Base-by-base conservation (phyloP, 192 early-diverging fungal genomes). In the Allomyces arbusculus region DNA sequence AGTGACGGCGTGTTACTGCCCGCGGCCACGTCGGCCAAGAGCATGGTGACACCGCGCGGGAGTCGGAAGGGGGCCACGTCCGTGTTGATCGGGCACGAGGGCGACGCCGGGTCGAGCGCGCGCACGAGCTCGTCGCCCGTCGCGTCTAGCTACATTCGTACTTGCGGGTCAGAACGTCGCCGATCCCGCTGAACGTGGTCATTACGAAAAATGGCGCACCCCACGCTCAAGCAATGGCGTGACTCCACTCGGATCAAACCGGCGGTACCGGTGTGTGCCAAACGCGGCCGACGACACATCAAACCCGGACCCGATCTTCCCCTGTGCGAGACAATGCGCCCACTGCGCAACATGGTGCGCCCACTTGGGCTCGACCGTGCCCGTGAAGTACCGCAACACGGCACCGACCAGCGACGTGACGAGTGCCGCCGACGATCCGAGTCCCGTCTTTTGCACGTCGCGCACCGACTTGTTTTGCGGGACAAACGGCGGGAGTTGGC, bases 301-400 rank as follows among this genome's bases (percentile, higher is more conserved):
- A 70, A 99, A 99, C 14, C 96, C 96, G 61, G 84, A 87, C 1
- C 96, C 96, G 61, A 99, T 85, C 71, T 99, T 99, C 62, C 96
- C 96, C 69, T 99, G 96, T n/a, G 96, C 94, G 24, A 91, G 72
- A 69, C 96, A 95, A 77, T 99, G 96, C 16, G 84, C 81, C 67
- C 87, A 83, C 76, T 99, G 96, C 0, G 96, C 87, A 3, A 86
- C 65, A 67, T 92, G 91, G 74, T 99, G 91, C 9, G 92, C 79
- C 23, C 91, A 76, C 20, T 67, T 66, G 64, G 71, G 55, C 71
- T 79, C 78, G 3, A 63, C 28, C 62, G 33, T 23, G 3, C 65
- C 78, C 11, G 77, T 71, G 72, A 94, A 90, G 72, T 94, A 87
- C 43, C 77, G 67, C 61, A 92, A 79, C 2, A 99, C 61, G 10